These are phyloP conservation scores for Ophiostoma tasmaniense DNA, from an alignment of 2,329 filamentous ascomycete genomes.

Conservation along the genomic window DNA sequence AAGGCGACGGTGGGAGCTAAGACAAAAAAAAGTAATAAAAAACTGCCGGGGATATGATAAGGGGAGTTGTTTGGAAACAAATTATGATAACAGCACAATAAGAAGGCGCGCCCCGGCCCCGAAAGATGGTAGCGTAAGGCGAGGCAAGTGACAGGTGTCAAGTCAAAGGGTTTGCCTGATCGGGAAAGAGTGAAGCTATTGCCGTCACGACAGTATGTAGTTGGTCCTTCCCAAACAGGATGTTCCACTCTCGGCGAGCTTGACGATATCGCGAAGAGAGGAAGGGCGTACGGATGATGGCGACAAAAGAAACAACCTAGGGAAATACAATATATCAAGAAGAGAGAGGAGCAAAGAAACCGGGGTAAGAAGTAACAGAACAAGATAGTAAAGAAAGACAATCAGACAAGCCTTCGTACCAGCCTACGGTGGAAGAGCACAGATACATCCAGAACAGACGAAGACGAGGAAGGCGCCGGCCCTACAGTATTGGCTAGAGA, in stretches of 20 bases:
- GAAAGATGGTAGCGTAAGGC: background rate
- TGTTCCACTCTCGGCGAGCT: background rate
- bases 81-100: background rate
- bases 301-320: background rate
- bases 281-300: background rate
- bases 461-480: background rate
- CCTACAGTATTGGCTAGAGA: background rate
- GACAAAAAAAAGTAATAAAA: background rate
- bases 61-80: background rate
- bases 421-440: background rate
- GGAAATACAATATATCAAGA: background rate
- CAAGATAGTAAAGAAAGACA: background rate
- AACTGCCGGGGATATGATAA: background rate
- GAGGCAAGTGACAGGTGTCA: background rate
- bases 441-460: background rate
- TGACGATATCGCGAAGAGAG: background rate
- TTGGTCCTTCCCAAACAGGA: background rate
- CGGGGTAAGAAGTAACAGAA: background rate
- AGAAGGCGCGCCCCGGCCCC: background rate
- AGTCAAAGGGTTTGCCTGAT: background rate
- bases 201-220: background rate
- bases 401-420: background rate
- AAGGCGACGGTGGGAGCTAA: background rate
- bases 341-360: background rate
- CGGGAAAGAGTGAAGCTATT: constrained; percentile 5